Percentiles rank a stretch among this genome's conserved stretches.
These are phyloP conservation scores for Arthrobotrys sphaeroides DNA, from an alignment of 2,329 filamentous ascomycete genomes.

Conservation along the genomic window DNA sequence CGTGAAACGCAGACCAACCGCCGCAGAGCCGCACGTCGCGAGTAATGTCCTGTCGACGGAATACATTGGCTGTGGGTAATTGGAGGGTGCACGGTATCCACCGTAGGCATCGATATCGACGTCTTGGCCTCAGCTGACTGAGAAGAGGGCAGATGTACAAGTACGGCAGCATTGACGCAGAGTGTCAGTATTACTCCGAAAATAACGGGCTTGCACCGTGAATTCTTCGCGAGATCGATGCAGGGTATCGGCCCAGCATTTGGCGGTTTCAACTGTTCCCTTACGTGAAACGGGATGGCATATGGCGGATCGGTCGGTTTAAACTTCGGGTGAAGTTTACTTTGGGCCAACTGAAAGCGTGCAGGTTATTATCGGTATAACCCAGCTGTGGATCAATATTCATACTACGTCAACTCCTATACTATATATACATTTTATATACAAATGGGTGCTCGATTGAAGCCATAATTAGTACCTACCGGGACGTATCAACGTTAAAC, in stretches of 20 bases:
- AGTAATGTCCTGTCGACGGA: too few relatives aligned
- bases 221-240: not conserved
- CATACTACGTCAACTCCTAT: too few relatives aligned
- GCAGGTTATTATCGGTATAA: not conserved
- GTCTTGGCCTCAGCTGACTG: too few relatives aligned
- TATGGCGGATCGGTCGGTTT: not conserved
- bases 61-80: too few relatives aligned
- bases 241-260: not conserved
- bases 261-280: too few relatives aligned
- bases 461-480: too few relatives aligned
- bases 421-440: too few relatives aligned
- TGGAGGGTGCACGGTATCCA: too few relatives aligned
- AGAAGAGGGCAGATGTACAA: not conserved
- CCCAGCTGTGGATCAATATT: too few relatives aligned
- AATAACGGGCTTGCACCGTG: not conserved
- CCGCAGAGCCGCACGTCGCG: conserved; percentile 32
- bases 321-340: conserved; percentile 5
- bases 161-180: not conserved
- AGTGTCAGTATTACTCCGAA: not conserved
- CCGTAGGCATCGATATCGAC: not conserved
- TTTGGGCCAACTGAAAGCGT: not conserved
- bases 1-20: conserved; percentile 37
- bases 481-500: too few relatives aligned
- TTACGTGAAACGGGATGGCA: not conserved
- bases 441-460: too few relatives aligned